Percentiles rank a stretch among this genome's conserved stretches.
Conservation (phyloP, 148 eudicot genomes). For the Oxyria digyna region DNA sequence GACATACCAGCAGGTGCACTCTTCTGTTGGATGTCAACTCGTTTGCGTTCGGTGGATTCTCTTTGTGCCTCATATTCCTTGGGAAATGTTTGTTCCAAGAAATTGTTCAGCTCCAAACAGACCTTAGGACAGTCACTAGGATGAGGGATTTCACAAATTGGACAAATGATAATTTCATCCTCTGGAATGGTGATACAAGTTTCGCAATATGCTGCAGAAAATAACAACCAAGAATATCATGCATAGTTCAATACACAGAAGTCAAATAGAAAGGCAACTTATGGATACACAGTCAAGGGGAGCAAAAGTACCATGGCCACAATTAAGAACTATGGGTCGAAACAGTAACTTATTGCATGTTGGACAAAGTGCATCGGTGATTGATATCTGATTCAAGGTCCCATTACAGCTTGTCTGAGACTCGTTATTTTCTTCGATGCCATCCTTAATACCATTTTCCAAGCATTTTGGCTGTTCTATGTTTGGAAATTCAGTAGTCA, state of each 20-base stretch:
- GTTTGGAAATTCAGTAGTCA: conserved; percentile 11
- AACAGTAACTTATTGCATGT: conserved; percentile 49
- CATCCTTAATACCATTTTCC: conserved; percentile 9
- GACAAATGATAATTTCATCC: conserved; percentile 42
- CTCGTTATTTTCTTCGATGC: conserved; percentile 16
- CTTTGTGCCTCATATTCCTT: conserved; percentile 35
- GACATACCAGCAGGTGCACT: conserved; percentile 33
- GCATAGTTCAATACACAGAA: neutral
- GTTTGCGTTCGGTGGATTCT: conserved; percentile 18
- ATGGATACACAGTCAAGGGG: neutral
- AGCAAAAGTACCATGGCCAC: conserved; percentile 98
- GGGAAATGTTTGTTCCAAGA: conserved; percentile 52
- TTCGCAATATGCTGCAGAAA: conserved; percentile 44
- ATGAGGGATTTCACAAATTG: conserved; percentile 48
- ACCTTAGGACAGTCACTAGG: conserved; percentile 56
- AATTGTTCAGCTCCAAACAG: conserved; percentile 54
- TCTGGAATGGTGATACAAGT: conserved; percentile 38
- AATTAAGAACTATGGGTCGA: conserved; percentile 65
- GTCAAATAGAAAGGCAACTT: neutral
- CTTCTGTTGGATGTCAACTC: conserved; percentile 25
- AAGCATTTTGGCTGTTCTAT: conserved; percentile 9
- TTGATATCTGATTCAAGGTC: conserved; percentile 23
- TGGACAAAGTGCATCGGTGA: conserved; percentile 43
- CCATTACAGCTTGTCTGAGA: conserved; percentile 7
- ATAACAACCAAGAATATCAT: neutral